Evolutionary conservation across 2,329 filamentous ascomycete genomes (phyloP).

Genomic region (Chrysoporthe deuterocubensis): DNA sequence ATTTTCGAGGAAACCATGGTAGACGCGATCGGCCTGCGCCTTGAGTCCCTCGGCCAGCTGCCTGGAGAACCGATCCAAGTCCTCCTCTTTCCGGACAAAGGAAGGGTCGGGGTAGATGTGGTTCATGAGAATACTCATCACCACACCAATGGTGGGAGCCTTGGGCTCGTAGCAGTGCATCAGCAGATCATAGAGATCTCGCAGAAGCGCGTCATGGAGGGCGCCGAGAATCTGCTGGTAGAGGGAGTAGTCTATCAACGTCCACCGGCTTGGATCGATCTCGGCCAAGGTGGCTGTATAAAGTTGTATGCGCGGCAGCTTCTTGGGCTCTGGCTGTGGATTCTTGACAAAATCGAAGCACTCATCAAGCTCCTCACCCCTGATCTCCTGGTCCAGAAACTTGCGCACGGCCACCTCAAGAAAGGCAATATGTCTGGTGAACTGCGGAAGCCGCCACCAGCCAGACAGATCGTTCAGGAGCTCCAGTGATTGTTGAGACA

Average conservation of each 20-base stretch:
- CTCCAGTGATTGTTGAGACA: slow-evolving; percentile 81
- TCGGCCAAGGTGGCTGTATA: slow-evolving; percentile 56
- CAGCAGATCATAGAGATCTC: slow-evolving; percentile 86
- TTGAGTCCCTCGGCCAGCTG: slow-evolving; percentile 74
- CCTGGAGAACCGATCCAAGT: slow-evolving; percentile 71
- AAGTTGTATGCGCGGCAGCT: slow-evolving; percentile 59
- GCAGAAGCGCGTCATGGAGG: slow-evolving; percentile 79
- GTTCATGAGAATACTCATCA: slow-evolving; percentile 79
- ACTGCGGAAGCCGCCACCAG: slow-evolving; percentile 87
- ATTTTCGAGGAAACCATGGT: slow-evolving; percentile 76
- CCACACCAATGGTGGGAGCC: slow-evolving; percentile 75
- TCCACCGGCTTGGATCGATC: slow-evolving; percentile 67
- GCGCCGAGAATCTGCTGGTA: slow-evolving; percentile 77
- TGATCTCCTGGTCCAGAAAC: slow-evolving; percentile 81
- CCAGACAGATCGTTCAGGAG: slow-evolving; percentile 83
- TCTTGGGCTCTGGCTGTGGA: slow-evolving; percentile 67
- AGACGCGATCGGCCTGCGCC: slow-evolving; percentile 76
- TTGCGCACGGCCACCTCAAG: slow-evolving; percentile 85
- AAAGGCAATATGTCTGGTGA: slow-evolving; percentile 77
- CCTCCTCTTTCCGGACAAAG: slow-evolving; percentile 73
- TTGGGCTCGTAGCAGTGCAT: slow-evolving; percentile 90
- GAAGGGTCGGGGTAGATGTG: slow-evolving; percentile 80
- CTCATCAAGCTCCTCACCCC: slow-evolving; percentile 78
- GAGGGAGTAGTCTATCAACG: slow-evolving; percentile 66
- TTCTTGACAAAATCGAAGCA: slow-evolving; percentile 84